Base-by-base conservation (phyloP, 169 alveolate species). In the Theileria orientalis region DNA sequence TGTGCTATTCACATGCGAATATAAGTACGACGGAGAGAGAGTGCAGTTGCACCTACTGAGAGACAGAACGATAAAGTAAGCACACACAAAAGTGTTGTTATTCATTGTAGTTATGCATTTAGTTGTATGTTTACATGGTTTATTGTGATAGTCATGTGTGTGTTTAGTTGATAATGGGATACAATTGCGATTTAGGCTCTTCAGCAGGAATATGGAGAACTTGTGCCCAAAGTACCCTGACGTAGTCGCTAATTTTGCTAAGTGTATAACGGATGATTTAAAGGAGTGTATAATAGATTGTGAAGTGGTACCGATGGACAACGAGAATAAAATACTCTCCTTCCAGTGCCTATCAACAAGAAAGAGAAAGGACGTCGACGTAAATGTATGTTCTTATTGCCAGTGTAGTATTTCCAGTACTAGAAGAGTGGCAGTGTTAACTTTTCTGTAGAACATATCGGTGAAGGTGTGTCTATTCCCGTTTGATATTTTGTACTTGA, bases 241-340 rank as follows among this genome's bases (percentile, higher is more conserved):
- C 25, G 84, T 76, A 33, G 83, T 51, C 57, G 84, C 30, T 42
- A 64, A 67, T 49, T 63, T 74, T 32, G 52, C 14, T 42, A 78
- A 7, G 49, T 35, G 57, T n/a, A 68, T 46, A 19, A 82, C 63
- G 29, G 67, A 82, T 33, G 77, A 71, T 54, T 84, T 84, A 33
- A 79, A 83, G 8, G 90, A 83, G 42, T 95, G 95, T 78, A 97
- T 98, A 42, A 74, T 97, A 33, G 99, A 98, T 83, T 91, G 96
- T 69, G 99, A 98, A 89, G 97, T 96, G 44, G 99, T 97, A 9
- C 99, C 99, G n/a, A 92, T 82, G 66, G 98, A 97, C 82, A 83
- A 77, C 29, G 94, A 84, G 52, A 93, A 90, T 42, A 91, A 93
- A 82, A 96, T 98, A n/a, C 66, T 94, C 56, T 98, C 99, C n/a